Evolutionary conservation across 305 asterid species (phyloP), one percentile per base, ranked within the genome.

Genomic region (Fraxinus sp.): DNA sequence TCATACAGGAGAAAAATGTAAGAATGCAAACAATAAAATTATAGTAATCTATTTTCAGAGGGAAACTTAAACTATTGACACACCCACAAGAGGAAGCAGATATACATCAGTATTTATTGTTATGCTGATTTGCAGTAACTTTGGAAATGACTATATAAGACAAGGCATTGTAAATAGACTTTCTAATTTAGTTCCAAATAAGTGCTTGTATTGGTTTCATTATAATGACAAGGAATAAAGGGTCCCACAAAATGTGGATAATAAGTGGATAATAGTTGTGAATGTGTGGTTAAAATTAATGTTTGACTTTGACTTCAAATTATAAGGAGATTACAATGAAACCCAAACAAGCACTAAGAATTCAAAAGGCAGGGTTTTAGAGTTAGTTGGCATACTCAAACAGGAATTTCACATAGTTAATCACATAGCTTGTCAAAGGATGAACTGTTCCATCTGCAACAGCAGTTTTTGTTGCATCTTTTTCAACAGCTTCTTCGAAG

Each of bases 401-500:
- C 82, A 96, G 88, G 91, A 94, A 94, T 85, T 96, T 96, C 87
- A 96, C 98, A 83, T 96, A 96, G 90, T 96, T 94, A 83, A 96
- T 94, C 85, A 94, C 99, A 84, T 96, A 96, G 93, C 99, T 96
- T 55, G 99, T 96, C 90, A 96, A 88, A 74, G 99, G 98, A 89
- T 94, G 98, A 80, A 96, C 99, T 76, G 98, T 93, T 84, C 98
- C 99, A 90, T 96, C 99, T 70, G 94, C 89, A 62, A 96, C 98
- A 13, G 98, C 98, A 81, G 97, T 94, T 94, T 94, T 96, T 36
- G 98, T 94, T 22, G 99, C 98, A 91, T 96, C 99, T 84, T 96
- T 96, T 86, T 94, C 99, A 78, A 94, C 98, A 79, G 98, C 99
- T 89, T 96, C 98, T 91, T 96, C 97, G 83, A 97, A 97, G 86